Conservation (phyloP, 441 rosid genomes). For the Jatropha multifida region DNA sequence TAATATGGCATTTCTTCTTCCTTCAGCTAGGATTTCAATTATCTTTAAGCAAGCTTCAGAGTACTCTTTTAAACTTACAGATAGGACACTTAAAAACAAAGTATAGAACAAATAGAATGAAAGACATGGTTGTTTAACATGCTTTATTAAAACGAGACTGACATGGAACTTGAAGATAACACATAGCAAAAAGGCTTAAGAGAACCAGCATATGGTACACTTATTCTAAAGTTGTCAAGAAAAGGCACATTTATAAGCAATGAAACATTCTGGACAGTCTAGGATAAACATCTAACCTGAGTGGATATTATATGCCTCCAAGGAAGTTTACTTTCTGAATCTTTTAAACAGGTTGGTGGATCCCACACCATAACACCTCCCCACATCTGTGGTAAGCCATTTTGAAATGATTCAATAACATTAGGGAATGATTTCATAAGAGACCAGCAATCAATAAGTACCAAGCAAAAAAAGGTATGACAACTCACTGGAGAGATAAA, state of each 20-base stretch:
- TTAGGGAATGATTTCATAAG: conserved; percentile 10
- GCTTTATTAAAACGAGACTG: background rate
- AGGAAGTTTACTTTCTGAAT: conserved; percentile 39
- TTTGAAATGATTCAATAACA: conserved; percentile 8
- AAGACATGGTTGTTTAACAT: background rate
- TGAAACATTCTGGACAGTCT: conserved; percentile 1
- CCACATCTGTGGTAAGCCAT: conserved; percentile 73
- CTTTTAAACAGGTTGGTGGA: conserved; percentile 54
- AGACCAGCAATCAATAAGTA: conserved; percentile 12
- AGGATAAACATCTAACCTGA: conserved; percentile 50
- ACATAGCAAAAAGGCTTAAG: background rate
- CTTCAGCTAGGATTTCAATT: background rate
- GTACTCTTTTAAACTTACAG: no score
- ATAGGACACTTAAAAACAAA: background rate
- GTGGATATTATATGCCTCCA: conserved; percentile 45
- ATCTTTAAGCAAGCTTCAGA: background rate
- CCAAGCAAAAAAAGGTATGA: conserved; percentile 18
- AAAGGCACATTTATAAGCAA: background rate
- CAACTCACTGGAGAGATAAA: conserved; percentile 89
- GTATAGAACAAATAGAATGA: background rate
- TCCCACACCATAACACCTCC: conserved; percentile 95
- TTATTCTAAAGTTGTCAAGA: background rate
- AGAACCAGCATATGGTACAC: background rate
- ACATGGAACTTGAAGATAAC: background rate
- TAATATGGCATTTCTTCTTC: background rate